Conservation (phyloP, 2,329 filamentous ascomycete genomes). For the Exophiala oligosperma region DNA sequence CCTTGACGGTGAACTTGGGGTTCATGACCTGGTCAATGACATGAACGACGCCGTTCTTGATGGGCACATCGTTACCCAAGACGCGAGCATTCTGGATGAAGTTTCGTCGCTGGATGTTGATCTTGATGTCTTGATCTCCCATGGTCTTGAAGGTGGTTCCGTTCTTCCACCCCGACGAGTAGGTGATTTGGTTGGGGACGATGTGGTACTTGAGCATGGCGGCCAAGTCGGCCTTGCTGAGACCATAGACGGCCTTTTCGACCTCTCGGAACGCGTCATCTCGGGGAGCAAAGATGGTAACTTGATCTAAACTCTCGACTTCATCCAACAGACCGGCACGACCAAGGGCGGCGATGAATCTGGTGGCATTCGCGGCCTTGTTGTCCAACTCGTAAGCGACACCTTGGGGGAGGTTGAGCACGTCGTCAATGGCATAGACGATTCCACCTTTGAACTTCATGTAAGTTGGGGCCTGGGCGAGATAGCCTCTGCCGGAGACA, state of each 20-base stretch:
- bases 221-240: constrained; percentile 50
- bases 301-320: constrained; percentile 36
- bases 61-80: constrained; percentile 30
- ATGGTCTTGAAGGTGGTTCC: constrained; percentile 37
- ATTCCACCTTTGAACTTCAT: constrained; percentile 44
- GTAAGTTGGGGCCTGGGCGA: constrained; percentile 49
- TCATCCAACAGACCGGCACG: constrained; percentile 34
- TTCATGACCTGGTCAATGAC: constrained; percentile 17
- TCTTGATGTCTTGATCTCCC: constrained; percentile 51
- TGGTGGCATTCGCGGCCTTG: constrained; percentile 45
- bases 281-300: constrained; percentile 66
- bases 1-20: constrained; percentile 1
- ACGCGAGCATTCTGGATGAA: constrained; percentile 56
- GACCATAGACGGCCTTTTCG: constrained; percentile 50
- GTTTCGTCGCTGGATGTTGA: constrained; percentile 44
- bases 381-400: constrained; percentile 41
- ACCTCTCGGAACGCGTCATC: constrained; percentile 62
- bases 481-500: constrained; percentile 53
- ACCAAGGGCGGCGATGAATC: constrained; percentile 49
- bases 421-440: constrained; percentile 54
- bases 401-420: constrained; percentile 49
- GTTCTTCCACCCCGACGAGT: constrained; percentile 52
- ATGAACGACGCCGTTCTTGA: constrained; percentile 14
- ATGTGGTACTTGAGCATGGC: constrained; percentile 65
- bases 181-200: constrained; percentile 51